Conservation (phyloP, 1,284 basidiomycete species). For the Phlebopus sp. region DNA sequence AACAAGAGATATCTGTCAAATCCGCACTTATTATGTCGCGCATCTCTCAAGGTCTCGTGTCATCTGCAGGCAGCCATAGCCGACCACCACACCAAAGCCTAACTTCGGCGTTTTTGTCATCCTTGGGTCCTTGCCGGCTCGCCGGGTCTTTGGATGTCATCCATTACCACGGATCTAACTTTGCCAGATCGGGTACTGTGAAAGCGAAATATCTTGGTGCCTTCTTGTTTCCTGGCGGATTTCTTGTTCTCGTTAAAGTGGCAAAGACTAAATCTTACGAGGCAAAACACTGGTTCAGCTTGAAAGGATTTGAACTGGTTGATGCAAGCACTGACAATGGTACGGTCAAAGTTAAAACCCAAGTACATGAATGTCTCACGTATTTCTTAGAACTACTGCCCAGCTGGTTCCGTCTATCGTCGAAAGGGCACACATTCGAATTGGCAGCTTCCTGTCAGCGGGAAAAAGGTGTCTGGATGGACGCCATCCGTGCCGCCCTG, state of each 20-base stretch:
- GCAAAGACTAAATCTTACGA: conserved; percentile 80
- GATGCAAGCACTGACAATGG: conserved; percentile 70
- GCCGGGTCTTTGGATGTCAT: conserved; percentile 84
- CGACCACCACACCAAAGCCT: conserved; percentile 33
- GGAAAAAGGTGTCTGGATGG: conserved; percentile 85
- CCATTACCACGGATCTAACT: conserved; percentile 50
- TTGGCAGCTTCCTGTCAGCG: conserved; percentile 76
- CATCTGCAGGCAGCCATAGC: conserved; percentile 32
- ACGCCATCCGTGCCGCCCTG: conserved; percentile 54
- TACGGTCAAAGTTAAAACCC: conserved; percentile 32
- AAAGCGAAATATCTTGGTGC: conserved; percentile 86
- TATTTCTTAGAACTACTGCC: conserved; percentile 62
- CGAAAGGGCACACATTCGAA: conserved; percentile 73
- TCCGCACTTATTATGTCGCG: conserved; percentile 69
- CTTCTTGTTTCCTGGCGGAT: conserved; percentile 84
- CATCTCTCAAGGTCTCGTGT: conserved; percentile 42
- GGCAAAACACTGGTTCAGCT: conserved; percentile 81
- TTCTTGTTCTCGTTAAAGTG: conserved; percentile 84
- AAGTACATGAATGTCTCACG: conserved; percentile 4
- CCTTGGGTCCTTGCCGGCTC: conserved; percentile 71
- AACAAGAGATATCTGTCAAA: conserved; percentile 64
- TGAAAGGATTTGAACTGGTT: conserved; percentile 68
- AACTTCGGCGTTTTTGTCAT: conserved; percentile 57
- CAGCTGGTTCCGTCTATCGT: conserved; percentile 74
- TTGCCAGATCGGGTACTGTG: conserved; percentile 44